Evolutionary conservation across 2,329 filamentous ascomycete genomes (phyloP).

Genomic region (Chaetomiaceae sp.): DNA sequence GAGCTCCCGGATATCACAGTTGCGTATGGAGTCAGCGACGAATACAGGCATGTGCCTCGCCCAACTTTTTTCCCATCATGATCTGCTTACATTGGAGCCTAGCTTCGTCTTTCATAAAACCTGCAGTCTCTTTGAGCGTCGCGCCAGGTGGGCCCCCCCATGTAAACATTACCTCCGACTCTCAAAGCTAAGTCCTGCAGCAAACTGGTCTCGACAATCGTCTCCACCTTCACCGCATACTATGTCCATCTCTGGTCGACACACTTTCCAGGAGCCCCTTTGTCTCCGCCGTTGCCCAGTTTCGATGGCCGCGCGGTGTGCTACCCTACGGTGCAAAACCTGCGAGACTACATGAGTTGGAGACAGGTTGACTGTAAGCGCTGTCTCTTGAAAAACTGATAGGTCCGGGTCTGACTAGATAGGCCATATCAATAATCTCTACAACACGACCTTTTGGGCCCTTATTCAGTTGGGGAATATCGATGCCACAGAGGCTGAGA

Average conservation of each 20-base stretch:
- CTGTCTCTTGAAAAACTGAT: not conserved
- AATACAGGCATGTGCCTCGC: constrained; percentile 62
- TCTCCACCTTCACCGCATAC: constrained; percentile 89
- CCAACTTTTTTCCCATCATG: constrained; percentile 21
- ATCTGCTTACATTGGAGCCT: constrained; percentile 11
- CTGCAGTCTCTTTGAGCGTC: constrained; percentile 77
- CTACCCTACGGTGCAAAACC: constrained; percentile 76
- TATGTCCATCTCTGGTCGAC: constrained; percentile 78
- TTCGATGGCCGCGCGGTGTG: constrained; percentile 91
- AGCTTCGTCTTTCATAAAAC: constrained; percentile 88
- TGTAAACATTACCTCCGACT: not conserved
- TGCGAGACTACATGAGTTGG: constrained; percentile 96
- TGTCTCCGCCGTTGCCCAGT: constrained; percentile 73
- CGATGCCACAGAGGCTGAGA: constrained; percentile 73
- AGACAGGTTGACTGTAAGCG: constrained; percentile 85
- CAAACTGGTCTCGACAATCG: constrained; percentile 86
- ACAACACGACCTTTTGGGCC: constrained; percentile 95
- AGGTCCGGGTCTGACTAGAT: constrained; percentile 20
- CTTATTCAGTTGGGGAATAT: constrained; percentile 75
- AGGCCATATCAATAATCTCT: constrained; percentile 98
- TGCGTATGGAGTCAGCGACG: constrained; percentile 91
- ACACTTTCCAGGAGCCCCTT: constrained; percentile 66
- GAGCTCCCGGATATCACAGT: constrained; percentile 81
- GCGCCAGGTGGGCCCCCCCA: constrained; percentile 58
- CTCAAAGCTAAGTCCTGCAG: constrained; percentile 39